Base-by-base conservation (phyloP, 2,329 filamentous ascomycete species). In the Ambrosiella beaveri region DNA sequence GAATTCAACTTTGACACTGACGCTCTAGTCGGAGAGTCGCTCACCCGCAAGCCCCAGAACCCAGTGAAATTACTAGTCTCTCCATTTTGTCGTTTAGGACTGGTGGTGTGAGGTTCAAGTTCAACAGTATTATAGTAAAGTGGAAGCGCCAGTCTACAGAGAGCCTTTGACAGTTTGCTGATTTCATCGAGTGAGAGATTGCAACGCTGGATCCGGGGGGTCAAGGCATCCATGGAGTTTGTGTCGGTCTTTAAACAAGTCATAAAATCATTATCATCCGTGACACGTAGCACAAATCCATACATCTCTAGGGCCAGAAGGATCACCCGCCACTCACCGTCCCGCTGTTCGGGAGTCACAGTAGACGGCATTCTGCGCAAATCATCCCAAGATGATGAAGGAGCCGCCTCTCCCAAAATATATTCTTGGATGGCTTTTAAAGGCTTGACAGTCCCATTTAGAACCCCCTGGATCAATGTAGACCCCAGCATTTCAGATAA, bases 211-310 rank as follows among this genome's bases (percentile, higher is more conserved):
- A 77, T 75, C 57, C 73, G 75, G 56, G 74, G 77, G 58, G 65
- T 73, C 9, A 57, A 41, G 27, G 68, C 71, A 36, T 67, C 71
- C 53, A 65, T 63, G 6, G 9, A 35, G 7, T 13, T 7, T 39
- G 53, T 47, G 3, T 39, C 12, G 15, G 47, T 35, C 74, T 71
- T 71, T 61, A 78, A 71, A 58, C 76, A 75, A 59, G 81, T 79
- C 62, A 95, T 85, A 66, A 98, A 98, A 64, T 98, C 93, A 63
- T 97, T 91, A 62, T 98, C 93, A 64, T 98, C 93, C 67, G 91
- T 95, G 39, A 97, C 81, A 64, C 93, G 86, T 11, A 97, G 74
- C 1, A 96, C 81, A 67, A 97, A 97, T 1, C 86, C 88, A 67
- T 96, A 98, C 0, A 98, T 77, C 65, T 98, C 93, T 5, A 98